Evolutionary conservation across 257 asterid genomes (phyloP).

Genomic region (Fraxinus cuspidata): DNA sequence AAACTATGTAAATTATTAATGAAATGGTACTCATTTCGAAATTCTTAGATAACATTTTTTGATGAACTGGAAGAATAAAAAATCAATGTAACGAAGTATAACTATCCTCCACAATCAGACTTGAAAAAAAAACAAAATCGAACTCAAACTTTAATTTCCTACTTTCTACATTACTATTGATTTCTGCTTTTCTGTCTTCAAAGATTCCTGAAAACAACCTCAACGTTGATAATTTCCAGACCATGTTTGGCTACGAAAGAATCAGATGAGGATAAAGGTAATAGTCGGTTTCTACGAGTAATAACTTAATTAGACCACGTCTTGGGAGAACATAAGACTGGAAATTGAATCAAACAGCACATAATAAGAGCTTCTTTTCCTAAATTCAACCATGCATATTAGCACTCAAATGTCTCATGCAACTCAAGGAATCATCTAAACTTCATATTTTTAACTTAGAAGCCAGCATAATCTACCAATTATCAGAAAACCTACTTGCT

Average conservation of each 20-base stretch:
- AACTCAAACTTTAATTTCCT: conserved; percentile 61
- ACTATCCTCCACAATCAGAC: conserved; percentile 9
- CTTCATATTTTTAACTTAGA: neutral
- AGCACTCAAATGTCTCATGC: neutral
- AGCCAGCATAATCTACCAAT: neutral
- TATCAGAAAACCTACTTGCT: neutral
- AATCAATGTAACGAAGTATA: conserved; percentile 11
- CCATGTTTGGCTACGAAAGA: neutral
- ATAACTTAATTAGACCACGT: neutral
- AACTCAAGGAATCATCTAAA: neutral
- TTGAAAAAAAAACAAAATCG: neutral
- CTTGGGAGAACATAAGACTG: neutral
- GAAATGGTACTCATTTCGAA: neutral
- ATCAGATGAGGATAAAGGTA: neutral
- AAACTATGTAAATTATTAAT: neutral
- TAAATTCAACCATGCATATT: neutral
- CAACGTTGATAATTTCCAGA: neutral
- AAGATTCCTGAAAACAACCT: conserved; percentile 47
- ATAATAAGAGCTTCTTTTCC: neutral
- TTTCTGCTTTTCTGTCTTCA: conserved; percentile 74
- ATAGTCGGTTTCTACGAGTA: neutral
- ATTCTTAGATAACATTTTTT: neutral
- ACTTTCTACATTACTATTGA: conserved; percentile 78
- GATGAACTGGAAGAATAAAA: neutral
- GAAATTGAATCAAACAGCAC: neutral